Evolutionary conservation across 176 grass and related monocot species (phyloP).

Genomic region (Phoenix dactylifera): DNA sequence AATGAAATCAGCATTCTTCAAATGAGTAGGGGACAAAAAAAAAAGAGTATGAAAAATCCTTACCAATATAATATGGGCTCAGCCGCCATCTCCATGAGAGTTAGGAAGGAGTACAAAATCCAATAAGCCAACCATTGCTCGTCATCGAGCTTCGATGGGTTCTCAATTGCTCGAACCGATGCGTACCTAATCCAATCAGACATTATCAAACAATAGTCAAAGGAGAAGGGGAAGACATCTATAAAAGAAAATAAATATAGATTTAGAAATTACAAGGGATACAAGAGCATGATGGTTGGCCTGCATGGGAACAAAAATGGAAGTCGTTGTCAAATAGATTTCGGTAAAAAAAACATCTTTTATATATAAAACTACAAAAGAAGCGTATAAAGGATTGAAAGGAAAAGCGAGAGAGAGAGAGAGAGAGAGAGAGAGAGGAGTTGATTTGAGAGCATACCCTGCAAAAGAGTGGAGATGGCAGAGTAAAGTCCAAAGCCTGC

Average conservation of each 20-base stretch:
- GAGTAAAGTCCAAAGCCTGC: constrained; percentile 41
- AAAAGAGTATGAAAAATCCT: background rate
- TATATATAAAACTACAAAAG: background rate
- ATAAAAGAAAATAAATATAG: no score
- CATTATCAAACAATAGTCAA: no score
- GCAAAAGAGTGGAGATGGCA: constrained; percentile 49
- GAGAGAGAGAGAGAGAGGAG: background rate
- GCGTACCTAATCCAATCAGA: background rate
- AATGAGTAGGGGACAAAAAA: no score
- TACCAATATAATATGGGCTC: constrained; percentile 2
- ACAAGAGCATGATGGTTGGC: constrained; percentile 46
- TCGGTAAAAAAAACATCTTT: background rate
- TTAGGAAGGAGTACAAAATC: constrained; percentile 5
- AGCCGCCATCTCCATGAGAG: background rate
- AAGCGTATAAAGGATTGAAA: background rate
- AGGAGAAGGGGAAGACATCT: no score
- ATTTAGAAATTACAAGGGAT: constrained; percentile 53
- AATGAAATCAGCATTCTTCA: no score
- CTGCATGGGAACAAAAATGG: constrained; percentile 21
- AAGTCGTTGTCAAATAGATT: no score
- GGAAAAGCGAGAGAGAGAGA: no score
- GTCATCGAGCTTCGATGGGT: background rate
- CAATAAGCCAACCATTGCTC: background rate
- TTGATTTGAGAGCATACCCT: constrained; percentile 28
- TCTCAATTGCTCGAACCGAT: background rate